Percentiles rank a stretch among this genome's conserved stretches.
Conservation (phyloP, 441 rosid species). For the Euphorbia celastroides region DNA sequence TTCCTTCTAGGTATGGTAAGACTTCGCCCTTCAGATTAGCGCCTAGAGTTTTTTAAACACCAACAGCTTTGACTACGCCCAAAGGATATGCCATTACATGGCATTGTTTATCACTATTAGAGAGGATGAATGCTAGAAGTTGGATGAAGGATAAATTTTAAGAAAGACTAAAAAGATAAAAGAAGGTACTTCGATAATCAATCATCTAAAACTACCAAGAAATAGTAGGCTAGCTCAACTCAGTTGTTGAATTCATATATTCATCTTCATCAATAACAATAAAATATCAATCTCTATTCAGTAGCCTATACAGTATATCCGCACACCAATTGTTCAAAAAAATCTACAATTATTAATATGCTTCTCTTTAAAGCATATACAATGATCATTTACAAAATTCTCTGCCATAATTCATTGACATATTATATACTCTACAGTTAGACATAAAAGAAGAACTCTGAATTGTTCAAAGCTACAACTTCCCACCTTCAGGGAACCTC, state of each 20-base stretch:
- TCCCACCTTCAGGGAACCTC: slow-evolving; percentile 38
- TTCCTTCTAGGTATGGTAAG: too few relatives aligned
- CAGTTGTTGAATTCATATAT: background rate
- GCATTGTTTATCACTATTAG: too few relatives aligned
- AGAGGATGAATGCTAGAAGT: too few relatives aligned
- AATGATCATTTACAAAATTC: slow-evolving; percentile 23
- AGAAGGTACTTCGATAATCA: too few relatives aligned
- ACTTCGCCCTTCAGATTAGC: too few relatives aligned
- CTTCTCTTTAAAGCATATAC: slow-evolving; percentile 13
- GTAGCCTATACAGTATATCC: slow-evolving; percentile 14
- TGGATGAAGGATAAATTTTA: too few relatives aligned
- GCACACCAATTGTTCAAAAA: slow-evolving; percentile 1
- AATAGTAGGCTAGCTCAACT: too few relatives aligned
- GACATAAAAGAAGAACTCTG: slow-evolving; percentile 8
- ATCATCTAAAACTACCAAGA: too few relatives aligned
- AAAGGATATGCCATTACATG: too few relatives aligned
- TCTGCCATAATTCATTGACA: slow-evolving; percentile 11
- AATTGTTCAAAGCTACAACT: slow-evolving; percentile 30
- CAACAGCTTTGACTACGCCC: too few relatives aligned
- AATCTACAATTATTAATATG: slow-evolving; percentile 15
- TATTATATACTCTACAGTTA: slow-evolving; percentile 15
- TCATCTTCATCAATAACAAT: background rate
- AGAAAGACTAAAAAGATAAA: too few relatives aligned
- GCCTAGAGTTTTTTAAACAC: too few relatives aligned
- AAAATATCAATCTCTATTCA: background rate